Conservation (phyloP, 768 basidiomycete species). For the Cystobasidium onofrii region DNA sequence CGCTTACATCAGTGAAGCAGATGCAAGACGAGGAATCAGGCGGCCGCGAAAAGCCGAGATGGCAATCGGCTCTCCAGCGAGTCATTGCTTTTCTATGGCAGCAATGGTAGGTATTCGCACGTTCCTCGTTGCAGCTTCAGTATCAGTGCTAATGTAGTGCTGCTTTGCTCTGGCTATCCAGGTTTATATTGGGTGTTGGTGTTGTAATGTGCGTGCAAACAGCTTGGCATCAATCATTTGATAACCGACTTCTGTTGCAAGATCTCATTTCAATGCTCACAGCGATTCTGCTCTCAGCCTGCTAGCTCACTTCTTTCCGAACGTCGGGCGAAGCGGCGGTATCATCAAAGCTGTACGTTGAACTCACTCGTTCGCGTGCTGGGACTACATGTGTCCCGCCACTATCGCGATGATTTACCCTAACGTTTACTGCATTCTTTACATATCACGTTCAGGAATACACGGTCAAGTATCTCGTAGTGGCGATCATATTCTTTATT, state of each 20-base stretch:
- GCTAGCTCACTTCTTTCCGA: constrained; percentile 41
- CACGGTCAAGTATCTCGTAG: constrained; percentile 42
- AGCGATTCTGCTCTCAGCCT: too few relatives aligned
- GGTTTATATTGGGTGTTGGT: background rate
- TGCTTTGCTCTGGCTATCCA: background rate
- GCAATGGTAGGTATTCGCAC: background rate
- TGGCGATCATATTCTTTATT: constrained; percentile 44
- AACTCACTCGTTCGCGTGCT: too few relatives aligned
- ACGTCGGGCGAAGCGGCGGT: constrained; percentile 42
- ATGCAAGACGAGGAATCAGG: background rate
- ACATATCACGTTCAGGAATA: constrained; percentile 16
- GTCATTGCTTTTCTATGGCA: background rate
- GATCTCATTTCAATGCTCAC: too few relatives aligned
- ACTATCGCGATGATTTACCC: too few relatives aligned
- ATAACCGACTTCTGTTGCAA: too few relatives aligned
- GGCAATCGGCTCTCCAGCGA: background rate
- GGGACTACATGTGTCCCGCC: too few relatives aligned
- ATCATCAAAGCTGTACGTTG: constrained; percentile 37
- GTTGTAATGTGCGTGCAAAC: background rate
- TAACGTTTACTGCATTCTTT: too few relatives aligned
- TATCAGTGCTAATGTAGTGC: background rate
- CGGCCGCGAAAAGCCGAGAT: background rate
- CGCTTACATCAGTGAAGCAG: background rate
- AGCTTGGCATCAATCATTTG: too few relatives aligned
- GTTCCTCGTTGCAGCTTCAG: background rate